Evolutionary conservation across 2,329 filamentous ascomycete genomes (phyloP), one percentile per base, ranked within the genome.

Genomic region (Apiospora arundinis): DNA sequence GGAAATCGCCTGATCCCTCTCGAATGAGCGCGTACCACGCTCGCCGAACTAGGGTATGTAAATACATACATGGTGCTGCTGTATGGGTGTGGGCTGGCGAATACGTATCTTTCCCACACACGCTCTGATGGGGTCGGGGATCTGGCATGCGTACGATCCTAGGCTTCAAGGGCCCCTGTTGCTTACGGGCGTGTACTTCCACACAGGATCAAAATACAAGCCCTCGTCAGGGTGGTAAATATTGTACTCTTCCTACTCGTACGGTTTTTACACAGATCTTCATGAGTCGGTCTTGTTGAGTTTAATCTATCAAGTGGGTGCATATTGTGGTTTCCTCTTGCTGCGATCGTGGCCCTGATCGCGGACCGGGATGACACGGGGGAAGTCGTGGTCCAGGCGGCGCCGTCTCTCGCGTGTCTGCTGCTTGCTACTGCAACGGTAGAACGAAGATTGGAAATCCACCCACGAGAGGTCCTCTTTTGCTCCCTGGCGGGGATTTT

Each of bases 131-230:
- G 66, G 44, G 66, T 45, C 66, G 66, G 66, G 44, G 66, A 68
- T 68, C 66, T 68, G 66, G 66, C 66, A 68, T 68, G 66, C 44
- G 44, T 37, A 44, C 66, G 66, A 68, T 68, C 66, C 66, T 63
- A 63, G 56, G 56, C 56, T 63, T 63, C 56, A 63, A 63, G 56
- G 56, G 56, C 56, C 56, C 56, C 56, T 63, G 56, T 63, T 63
- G 56, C 56, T 63, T 32, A 63, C 56, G 32, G 32, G 56, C 56
- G 52, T 37, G 28, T 60, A 37, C 52, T 60, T 60, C 28, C 52
- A 60, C 52, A 21, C 52, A 32, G 32, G 32, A 32, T 32, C 32
- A 32, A 21, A 60, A 37, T 60, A 21, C 52, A 63, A 12, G 56
- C 21, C 56, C 32, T 56, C 32, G 5, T n/a, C 32, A 40, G 32